A percentile compares a stretch with the other conserved stretches of the same genome.
Conservation (phyloP, 768 basidiomycete species). For the Termitomyces sp. region DNA sequence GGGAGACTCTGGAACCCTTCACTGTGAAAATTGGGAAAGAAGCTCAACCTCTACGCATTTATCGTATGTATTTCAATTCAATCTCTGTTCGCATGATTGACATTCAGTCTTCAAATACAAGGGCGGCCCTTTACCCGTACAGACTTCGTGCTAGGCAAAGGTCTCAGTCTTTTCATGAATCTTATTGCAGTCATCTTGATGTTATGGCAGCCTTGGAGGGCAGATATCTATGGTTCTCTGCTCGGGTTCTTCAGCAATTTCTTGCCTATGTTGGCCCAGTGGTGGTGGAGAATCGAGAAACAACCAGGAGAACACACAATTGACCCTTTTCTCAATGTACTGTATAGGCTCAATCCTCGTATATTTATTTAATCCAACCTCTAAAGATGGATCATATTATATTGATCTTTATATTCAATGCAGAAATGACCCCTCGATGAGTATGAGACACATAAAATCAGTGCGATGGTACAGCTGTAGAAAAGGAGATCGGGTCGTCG, state of each 20-base stretch:
- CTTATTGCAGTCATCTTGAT: neutral
- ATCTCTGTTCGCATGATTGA: too few species aligned
- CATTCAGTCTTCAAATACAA: neutral
- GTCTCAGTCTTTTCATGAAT: neutral
- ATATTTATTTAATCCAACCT: neutral
- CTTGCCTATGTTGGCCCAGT: too few species aligned
- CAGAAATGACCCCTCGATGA: neutral
- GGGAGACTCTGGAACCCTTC: neutral
- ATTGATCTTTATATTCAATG: neutral
- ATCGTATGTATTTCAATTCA: neutral
- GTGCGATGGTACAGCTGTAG: neutral
- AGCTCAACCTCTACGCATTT: neutral
- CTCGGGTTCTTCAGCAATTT: neutral
- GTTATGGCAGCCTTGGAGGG: neutral
- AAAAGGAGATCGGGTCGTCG: neutral
- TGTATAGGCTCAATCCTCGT: neutral
- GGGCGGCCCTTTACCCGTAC: neutral
- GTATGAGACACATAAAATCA: too few species aligned
- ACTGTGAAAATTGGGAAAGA: neutral
- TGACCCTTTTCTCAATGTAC: neutral
- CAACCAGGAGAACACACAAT: neutral
- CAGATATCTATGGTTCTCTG: neutral
- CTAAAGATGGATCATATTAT: neutral
- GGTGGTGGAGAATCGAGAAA: neutral
- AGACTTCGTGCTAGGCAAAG: neutral